These are phyloP conservation scores for Fusarium sp. DNA, from an alignment of 2,329 filamentous ascomycete species.

Conservation along the genomic window DNA sequence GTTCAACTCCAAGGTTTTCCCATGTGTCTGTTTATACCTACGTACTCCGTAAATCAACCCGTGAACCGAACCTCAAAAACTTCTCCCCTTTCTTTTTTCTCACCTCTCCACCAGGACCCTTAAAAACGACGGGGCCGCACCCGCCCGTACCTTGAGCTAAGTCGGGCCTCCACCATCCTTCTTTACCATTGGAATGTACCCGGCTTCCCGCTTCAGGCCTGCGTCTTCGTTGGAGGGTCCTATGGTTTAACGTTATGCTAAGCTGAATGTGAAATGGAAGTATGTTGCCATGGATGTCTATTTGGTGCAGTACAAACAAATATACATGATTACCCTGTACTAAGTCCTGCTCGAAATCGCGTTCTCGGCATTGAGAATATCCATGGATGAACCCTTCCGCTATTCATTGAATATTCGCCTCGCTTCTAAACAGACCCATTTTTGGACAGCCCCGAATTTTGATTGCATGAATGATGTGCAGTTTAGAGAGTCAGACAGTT, in stretches of 20 bases:
- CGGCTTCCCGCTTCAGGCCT: slow-evolving; percentile 17
- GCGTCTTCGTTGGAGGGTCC: slow-evolving; percentile 1
- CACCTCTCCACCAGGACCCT: slow-evolving; percentile 19
- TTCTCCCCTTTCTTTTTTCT: slow-evolving; percentile 9
- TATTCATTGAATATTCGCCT: neutral
- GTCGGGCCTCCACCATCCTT: slow-evolving; percentile 17
- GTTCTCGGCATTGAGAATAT: neutral
- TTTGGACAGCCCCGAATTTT: neutral
- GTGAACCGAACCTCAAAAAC: slow-evolving; percentile 4
- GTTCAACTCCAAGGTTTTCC: neutral
- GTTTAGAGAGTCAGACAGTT: neutral
- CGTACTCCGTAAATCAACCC: neutral
- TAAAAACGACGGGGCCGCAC: slow-evolving; percentile 19
- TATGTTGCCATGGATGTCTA: too few relatives aligned
- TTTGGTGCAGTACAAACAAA: too few relatives aligned
- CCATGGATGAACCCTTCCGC: neutral
- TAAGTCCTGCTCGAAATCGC: neutral
- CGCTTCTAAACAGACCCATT: neutral
- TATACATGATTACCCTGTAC: neutral
- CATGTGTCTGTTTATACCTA: neutral
- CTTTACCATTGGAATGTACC: slow-evolving; percentile 26
- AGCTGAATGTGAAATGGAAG: neutral
- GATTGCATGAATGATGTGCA: neutral
- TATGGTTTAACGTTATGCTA: slow-evolving; percentile 17
- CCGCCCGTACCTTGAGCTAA: slow-evolving; percentile 34